Percentiles rank a stretch among this genome's conserved stretches.
phyloP scores from a whole-genome alignment of 805 yeast species.

The Zygoascus biomembranicola region DNA sequence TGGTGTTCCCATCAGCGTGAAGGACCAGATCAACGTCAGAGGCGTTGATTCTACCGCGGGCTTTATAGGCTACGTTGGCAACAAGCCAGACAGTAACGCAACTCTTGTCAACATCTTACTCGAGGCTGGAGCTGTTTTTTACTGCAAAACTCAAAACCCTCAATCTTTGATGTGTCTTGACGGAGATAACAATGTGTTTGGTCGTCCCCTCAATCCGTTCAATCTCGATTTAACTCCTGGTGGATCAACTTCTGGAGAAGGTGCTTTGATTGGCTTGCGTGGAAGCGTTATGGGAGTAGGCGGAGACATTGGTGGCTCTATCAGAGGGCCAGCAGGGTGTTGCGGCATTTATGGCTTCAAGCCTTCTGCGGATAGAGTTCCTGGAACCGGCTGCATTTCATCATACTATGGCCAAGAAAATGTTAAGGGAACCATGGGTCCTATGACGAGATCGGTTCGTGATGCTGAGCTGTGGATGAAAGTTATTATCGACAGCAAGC shows the following conservation, averaged over 20 bases:
- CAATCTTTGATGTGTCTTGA: slow-evolving; percentile 46
- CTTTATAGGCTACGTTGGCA: slow-evolving; percentile 28
- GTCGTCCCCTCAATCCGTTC: slow-evolving; percentile 39
- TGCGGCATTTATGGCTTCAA: slow-evolving; percentile 41
- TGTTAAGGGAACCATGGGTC: slow-evolving; percentile 57
- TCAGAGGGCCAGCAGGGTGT: slow-evolving; percentile 42
- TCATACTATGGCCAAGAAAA: slow-evolving; percentile 50
- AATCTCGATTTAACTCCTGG: slow-evolving; percentile 32
- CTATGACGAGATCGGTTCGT: slow-evolving; percentile 51
- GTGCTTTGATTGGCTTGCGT: slow-evolving; percentile 36
- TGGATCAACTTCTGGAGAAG: slow-evolving; percentile 48
- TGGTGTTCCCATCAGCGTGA: slow-evolving; percentile 57
- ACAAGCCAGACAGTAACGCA: slow-evolving; percentile 26
- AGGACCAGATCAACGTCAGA: slow-evolving; percentile 40
- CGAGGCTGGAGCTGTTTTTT: slow-evolving; percentile 44
- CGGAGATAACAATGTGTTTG: slow-evolving; percentile 36
- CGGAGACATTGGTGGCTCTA: slow-evolving; percentile 46
- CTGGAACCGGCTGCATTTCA: slow-evolving; percentile 24
- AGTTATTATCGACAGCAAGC: slow-evolving; percentile 10
- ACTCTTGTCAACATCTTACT: slow-evolving; percentile 34
- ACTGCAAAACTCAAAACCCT: slow-evolving; percentile 46
- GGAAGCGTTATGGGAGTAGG: slow-evolving; percentile 47
- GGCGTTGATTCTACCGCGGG: slow-evolving; percentile 49
- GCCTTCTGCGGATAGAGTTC: slow-evolving; percentile 37
- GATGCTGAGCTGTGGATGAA: slow-evolving; percentile 65